These are phyloP conservation scores for Kodamaea restingae DNA, from an alignment of 805 yeast genomes.

Conservation along the genomic window DNA sequence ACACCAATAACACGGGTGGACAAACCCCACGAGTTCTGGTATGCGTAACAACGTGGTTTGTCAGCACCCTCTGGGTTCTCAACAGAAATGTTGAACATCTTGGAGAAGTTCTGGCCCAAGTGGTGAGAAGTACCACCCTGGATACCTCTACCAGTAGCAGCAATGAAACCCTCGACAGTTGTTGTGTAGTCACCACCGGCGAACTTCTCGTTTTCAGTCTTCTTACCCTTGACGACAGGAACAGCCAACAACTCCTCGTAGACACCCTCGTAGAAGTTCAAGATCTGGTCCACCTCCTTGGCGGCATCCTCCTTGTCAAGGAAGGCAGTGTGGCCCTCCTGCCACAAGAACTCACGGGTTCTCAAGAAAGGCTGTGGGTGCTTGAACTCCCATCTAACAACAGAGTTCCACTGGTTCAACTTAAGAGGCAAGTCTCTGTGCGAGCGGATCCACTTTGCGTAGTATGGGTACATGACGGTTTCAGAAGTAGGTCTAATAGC, in stretches of 20 bases:
- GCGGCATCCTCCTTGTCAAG: slow-evolving; percentile 78
- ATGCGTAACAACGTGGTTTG: slow-evolving; percentile 80
- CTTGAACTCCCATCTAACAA: slow-evolving; percentile 99
- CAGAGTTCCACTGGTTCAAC: slow-evolving; percentile 99
- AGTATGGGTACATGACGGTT: slow-evolving; percentile 99
- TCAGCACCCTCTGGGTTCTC: slow-evolving; percentile 93
- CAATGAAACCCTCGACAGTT: slow-evolving; percentile 94
- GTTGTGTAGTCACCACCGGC: slow-evolving; percentile 98
- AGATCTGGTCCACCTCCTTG: slow-evolving; percentile 78
- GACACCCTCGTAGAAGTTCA: slow-evolving; percentile 78
- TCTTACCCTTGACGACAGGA: slow-evolving; percentile 91
- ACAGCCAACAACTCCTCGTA: slow-evolving; percentile 94
- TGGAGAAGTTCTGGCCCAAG: slow-evolving; percentile 96
- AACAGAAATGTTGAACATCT: slow-evolving; percentile 94
- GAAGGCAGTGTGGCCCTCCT: slow-evolving; percentile 99
- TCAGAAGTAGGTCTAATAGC: slow-evolving; percentile 99
- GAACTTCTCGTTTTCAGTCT: slow-evolving; percentile 96
- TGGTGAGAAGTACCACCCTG: slow-evolving; percentile 99
- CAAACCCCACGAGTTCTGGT: slow-evolving; percentile 99
- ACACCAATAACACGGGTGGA: slow-evolving; percentile 99
- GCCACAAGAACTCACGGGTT: slow-evolving; percentile 99
- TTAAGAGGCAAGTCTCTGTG: slow-evolving; percentile 96
- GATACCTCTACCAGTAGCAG: slow-evolving; percentile 98
- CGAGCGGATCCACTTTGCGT: slow-evolving; percentile 97
- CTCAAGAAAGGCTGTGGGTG: slow-evolving; percentile 99